Evolutionary conservation across 179 eudicot genomes (phyloP).

Genomic region (Dionaea muscipula): DNA sequence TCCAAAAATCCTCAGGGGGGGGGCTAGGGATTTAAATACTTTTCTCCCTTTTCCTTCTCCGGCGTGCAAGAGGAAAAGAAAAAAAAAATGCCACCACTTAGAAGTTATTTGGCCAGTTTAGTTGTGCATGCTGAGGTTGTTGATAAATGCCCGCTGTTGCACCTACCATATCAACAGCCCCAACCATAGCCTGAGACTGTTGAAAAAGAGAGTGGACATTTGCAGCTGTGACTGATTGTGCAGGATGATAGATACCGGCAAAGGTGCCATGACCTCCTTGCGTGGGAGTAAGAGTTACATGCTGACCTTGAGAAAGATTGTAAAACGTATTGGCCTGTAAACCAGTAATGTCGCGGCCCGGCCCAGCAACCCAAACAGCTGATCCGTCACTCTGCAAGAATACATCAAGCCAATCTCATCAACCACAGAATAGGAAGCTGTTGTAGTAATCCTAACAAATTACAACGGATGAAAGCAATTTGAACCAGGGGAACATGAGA

Average conservation of each 20-base stretch:
- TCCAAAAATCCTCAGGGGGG: background rate
- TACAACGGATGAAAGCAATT: no score
- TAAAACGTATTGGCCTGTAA: slow-evolving; percentile 54
- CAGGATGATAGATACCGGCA: slow-evolving; percentile 47
- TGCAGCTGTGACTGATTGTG: slow-evolving; percentile 45
- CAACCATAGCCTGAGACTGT: slow-evolving; percentile 60
- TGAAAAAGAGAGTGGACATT: slow-evolving; percentile 56
- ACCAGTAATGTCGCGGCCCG: slow-evolving; percentile 54
- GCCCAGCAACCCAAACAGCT: slow-evolving; percentile 51
- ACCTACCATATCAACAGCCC: slow-evolving; percentile 51
- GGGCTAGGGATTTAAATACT: slow-evolving; percentile 3
- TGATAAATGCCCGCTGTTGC: slow-evolving; percentile 48
- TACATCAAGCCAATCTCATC: background rate
- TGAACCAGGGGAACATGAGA: background rate
- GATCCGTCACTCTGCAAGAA: slow-evolving; percentile 62
- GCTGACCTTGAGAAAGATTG: slow-evolving; percentile 59
- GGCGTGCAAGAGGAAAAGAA: background rate
- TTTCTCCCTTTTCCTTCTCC: background rate
- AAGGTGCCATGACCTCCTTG: slow-evolving; percentile 65
- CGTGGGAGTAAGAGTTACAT: slow-evolving; percentile 45
- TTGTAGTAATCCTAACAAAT: background rate
- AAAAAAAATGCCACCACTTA: slow-evolving; percentile 25
- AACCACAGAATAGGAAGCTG: background rate
- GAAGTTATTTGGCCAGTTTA: slow-evolving; percentile 67
- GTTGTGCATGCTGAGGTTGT: slow-evolving; percentile 60